Evolutionary conservation across 768 basidiomycete species (phyloP).

Genomic region (Pleurotus eryngii): DNA sequence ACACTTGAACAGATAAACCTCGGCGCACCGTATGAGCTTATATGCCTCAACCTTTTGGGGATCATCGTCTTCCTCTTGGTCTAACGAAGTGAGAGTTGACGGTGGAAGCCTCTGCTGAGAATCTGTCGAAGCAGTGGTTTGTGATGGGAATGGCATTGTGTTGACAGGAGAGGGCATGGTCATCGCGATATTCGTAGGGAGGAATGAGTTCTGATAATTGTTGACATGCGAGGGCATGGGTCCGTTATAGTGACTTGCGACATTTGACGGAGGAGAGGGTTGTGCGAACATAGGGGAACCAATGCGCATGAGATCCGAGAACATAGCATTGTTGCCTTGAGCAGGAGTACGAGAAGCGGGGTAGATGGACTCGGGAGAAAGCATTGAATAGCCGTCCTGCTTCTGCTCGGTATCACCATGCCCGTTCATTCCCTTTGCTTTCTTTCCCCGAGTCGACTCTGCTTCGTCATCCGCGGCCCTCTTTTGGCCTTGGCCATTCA

Average conservation of each 20-base stretch:
- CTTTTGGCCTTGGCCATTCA: slow-evolving; percentile 35
- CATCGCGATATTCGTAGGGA: slow-evolving; percentile 51
- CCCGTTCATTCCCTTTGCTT: slow-evolving; percentile 35
- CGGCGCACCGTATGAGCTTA: slow-evolving; percentile 71
- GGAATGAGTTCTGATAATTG: slow-evolving; percentile 46
- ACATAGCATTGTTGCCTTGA: slow-evolving; percentile 40
- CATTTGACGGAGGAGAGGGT: slow-evolving; percentile 34
- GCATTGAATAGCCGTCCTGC: slow-evolving; percentile 50
- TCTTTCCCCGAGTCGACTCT: slow-evolving; percentile 43
- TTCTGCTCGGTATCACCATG: slow-evolving; percentile 37
- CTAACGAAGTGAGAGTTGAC: slow-evolving; percentile 25
- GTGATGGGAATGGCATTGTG: slow-evolving; percentile 45
- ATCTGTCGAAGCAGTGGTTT: slow-evolving; percentile 16
- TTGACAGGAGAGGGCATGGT: slow-evolving; percentile 52
- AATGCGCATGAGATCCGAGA: slow-evolving; percentile 58
- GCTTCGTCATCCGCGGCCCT: slow-evolving; percentile 52
- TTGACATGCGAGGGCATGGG: slow-evolving; percentile 33
- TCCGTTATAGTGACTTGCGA: slow-evolving; percentile 35
- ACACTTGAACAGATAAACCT: too few species aligned
- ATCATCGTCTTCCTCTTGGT: slow-evolving; percentile 63
- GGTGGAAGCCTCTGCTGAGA: slow-evolving; percentile 32
- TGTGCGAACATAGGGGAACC: slow-evolving; percentile 64
- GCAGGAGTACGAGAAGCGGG: slow-evolving; percentile 25
- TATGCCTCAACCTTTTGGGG: slow-evolving; percentile 77
- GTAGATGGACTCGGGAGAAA: slow-evolving; percentile 43